Base-by-base conservation (phyloP, 2,329 filamentous ascomycete species). In the Xylariales sp. region DNA sequence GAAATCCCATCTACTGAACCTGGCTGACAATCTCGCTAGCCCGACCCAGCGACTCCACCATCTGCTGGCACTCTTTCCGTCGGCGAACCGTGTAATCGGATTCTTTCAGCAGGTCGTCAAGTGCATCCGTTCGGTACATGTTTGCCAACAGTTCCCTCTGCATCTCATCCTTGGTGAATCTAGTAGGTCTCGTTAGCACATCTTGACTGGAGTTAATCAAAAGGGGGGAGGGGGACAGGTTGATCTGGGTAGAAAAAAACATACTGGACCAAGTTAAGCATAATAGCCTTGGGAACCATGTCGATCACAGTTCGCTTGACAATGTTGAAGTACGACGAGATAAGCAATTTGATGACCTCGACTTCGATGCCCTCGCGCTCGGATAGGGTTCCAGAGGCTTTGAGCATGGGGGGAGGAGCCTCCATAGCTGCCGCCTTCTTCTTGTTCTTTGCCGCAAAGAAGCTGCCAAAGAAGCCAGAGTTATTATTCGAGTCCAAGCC, bases 401-500 rank as follows among this genome's bases (percentile, higher is more conserved):
- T 98, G 41, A 98, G 79, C 29, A 81, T 91, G 20, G 93, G 80
- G 45, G 93, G 93, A 27, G 93, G 93, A 12, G 93, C 75, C 62
- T 98, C 93, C 93, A 98, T 98, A 33, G 91, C 90, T n/a, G 93
- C 93, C 69, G 95, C 94, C 83, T 96, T 97, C 79, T 98, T 98
- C 82, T 97, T 98, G 72, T 97, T 98, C 79, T 97, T 98, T 58
- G 88, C 90, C 10, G 93, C 88, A 60, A 96, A 98, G 78, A 98
- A 98, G 56, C 88, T 95, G 51, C 93, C 93, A 54, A 98, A 98
- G 76, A 98, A 98, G 25, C 91, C 89, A 43, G 76, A 70, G 57
- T 87, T 87, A 38, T 63, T 48, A 38, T 63, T 48, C 25, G 15
- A 18, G 35, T 57, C 62, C 44, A 62, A 64, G 19, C 65, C 67